Evolutionary conservation across 805 yeast species (phyloP).

Genomic region (Schizosaccharomyces japonicus): DNA sequence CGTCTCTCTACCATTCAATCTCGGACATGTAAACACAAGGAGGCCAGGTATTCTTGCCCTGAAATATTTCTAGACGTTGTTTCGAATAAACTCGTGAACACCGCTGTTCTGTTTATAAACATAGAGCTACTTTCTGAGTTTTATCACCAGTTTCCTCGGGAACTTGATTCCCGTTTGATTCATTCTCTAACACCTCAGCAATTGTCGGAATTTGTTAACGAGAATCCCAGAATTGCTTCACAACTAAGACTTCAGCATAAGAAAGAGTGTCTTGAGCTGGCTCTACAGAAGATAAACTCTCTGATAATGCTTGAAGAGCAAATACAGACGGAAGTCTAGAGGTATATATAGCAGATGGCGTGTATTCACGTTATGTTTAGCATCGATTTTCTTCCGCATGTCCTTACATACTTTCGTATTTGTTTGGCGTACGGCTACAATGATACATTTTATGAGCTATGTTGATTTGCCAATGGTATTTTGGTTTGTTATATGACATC

Average conservation of each 20-base stretch:
- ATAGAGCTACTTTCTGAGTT: constrained; percentile 87
- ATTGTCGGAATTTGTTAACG: constrained; percentile 73
- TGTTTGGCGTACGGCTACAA: too few species aligned
- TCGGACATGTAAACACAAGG: constrained; percentile 51
- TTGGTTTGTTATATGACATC: too few species aligned
- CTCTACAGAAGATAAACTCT: constrained; percentile 61
- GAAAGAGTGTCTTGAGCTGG: constrained; percentile 66
- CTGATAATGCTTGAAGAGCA: constrained; percentile 37
- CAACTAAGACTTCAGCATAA: constrained; percentile 88
- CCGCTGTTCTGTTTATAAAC: constrained; percentile 76
- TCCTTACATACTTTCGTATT: too few species aligned
- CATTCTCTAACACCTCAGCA: constrained; percentile 45
- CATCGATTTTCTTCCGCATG: too few species aligned
- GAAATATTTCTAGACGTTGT: constrained; percentile 84
- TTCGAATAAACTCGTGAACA: constrained; percentile 70
- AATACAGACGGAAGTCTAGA: too few species aligned
- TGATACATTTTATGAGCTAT: too few species aligned
- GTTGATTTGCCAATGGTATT: too few species aligned
- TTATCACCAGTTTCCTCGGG: constrained; percentile 88
- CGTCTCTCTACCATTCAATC: constrained; percentile 55
- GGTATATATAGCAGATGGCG: too few species aligned
- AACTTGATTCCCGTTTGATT: constrained; percentile 54
- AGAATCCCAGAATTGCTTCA: constrained; percentile 70
- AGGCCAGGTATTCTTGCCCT: constrained; percentile 75
- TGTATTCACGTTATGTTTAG: too few species aligned